Conservation (phyloP, 148 eudicot genomes). For the Dianthus caryophyllus region DNA sequence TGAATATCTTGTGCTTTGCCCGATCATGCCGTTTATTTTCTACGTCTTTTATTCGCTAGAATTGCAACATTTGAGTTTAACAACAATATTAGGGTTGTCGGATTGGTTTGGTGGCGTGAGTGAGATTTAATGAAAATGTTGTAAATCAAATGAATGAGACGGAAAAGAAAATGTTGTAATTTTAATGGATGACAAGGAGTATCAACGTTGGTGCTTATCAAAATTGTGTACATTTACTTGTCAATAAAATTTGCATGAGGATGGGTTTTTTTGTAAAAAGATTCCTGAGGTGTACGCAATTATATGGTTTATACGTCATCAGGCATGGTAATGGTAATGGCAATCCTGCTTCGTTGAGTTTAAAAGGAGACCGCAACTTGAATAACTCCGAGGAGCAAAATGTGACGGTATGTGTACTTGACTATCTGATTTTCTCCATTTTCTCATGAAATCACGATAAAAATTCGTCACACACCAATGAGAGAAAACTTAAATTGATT, state of each 20-base stretch:
- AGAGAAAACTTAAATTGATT: neutral
- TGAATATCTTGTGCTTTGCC: neutral
- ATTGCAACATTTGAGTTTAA: no score
- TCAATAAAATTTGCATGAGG: neutral
- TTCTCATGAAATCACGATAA: no score
- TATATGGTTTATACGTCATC: conserved; percentile 1
- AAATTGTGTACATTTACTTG: neutral
- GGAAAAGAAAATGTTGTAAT: no score
- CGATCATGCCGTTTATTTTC: neutral
- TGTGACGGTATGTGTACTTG: conserved; percentile 35
- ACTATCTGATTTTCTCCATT: conserved; percentile 1
- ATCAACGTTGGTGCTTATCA: neutral
- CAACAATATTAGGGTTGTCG: no score
- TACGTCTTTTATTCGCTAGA: no score
- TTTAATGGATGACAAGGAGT: no score
- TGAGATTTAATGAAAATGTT: no score
- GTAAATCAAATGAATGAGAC: no score
- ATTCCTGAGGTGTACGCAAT: neutral
- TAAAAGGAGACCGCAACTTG: conserved; percentile 31
- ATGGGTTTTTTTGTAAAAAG: neutral
- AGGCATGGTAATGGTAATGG: conserved; percentile 34
- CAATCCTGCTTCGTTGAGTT: conserved; percentile 41
- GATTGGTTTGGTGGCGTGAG: no score
- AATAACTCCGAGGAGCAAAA: conserved; percentile 43
- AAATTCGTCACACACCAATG: conserved; percentile 19